These are phyloP conservation scores for Phymatotrichopsis omnivora DNA, from an alignment of 2,329 filamentous ascomycete species.

Conservation along the genomic window DNA sequence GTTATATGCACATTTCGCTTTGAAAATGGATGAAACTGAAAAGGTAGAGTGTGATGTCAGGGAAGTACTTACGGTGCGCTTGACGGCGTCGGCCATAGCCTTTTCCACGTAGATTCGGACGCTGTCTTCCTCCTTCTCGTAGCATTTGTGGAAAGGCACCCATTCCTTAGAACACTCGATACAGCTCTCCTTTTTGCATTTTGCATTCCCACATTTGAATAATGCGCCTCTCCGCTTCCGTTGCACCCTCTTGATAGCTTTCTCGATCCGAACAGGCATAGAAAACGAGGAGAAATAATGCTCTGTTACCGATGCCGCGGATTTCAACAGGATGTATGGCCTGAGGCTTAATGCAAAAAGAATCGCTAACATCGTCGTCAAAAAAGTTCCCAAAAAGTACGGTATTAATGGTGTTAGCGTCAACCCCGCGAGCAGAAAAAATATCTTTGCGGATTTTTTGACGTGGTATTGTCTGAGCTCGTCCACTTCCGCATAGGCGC, in stretches of 20 bases:
- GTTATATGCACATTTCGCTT: neutral
- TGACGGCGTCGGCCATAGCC: constrained; percentile 86
- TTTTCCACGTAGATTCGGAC: constrained; percentile 84
- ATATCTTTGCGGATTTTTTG: constrained; percentile 9
- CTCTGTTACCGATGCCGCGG: neutral
- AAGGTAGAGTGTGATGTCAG: neutral
- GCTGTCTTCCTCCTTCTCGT: constrained; percentile 70
- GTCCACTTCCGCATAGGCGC: constrained; percentile 81
- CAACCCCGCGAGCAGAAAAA: constrained; percentile 27
- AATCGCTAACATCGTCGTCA: constrained; percentile 39
- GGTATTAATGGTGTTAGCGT: constrained; percentile 2
- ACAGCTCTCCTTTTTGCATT: constrained; percentile 64
- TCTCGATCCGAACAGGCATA: constrained; percentile 45
- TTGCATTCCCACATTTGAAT: constrained; percentile 63
- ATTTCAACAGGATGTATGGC: constrained; percentile 40
- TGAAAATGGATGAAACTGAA: neutral
- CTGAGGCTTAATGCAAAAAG: constrained; percentile 45
- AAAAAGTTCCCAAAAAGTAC: constrained; percentile 18
- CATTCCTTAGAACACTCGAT: constrained; percentile 72
- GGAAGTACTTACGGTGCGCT: constrained; percentile 44
- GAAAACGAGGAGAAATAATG: too few species aligned
- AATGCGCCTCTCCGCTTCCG: constrained; percentile 61
- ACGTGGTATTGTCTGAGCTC: constrained; percentile 52
- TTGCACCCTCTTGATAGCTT: constrained; percentile 56
- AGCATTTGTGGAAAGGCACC: constrained; percentile 81